phyloP scores from a whole-genome alignment of 1,139 yeast genomes.

The Taiozyma sp. region DNA sequence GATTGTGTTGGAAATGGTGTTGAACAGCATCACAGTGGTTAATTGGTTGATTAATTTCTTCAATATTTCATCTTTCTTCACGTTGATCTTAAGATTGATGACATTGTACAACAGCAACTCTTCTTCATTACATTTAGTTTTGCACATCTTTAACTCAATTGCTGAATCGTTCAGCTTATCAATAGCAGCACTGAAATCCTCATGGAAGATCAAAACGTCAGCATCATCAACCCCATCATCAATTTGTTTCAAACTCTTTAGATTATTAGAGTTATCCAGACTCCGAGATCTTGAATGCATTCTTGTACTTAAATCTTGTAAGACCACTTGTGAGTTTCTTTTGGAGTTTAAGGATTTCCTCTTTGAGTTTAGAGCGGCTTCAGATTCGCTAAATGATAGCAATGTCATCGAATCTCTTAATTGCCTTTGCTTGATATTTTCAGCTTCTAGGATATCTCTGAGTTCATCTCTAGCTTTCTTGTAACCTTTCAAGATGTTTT shows the following conservation, averaged over 20 bases:
- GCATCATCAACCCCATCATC: slow-evolving; percentile 65
- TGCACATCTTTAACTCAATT: slow-evolving; percentile 17
- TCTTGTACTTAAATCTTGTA: slow-evolving; percentile 49
- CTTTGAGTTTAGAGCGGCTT: slow-evolving; percentile 10
- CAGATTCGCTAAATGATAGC: slow-evolving; percentile 32
- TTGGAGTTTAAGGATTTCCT: slow-evolving; percentile 11
- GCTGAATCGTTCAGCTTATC: slow-evolving; percentile 44
- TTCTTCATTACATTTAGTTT: slow-evolving; percentile 29
- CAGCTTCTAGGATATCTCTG: slow-evolving; percentile 37
- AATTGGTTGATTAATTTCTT: slow-evolving; percentile 29
- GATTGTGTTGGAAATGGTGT: slow-evolving; percentile 22
- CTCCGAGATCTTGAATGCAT: slow-evolving; percentile 54
- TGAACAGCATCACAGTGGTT: slow-evolving; percentile 8
- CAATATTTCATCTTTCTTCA: slow-evolving; percentile 33
- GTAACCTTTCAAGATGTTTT: slow-evolving; percentile 52
- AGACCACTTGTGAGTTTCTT: slow-evolving; percentile 26
- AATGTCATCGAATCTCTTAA: slow-evolving; percentile 42
- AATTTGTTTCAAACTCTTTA: slow-evolving; percentile 40
- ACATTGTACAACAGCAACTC: slow-evolving; percentile 37
- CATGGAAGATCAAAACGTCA: slow-evolving; percentile 62
- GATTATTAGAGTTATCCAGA: slow-evolving; percentile 37
- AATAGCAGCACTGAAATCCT: slow-evolving; percentile 51
- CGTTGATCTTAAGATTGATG: slow-evolving; percentile 35
- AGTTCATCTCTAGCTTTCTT: slow-evolving; percentile 64
- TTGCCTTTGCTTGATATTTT: slow-evolving; percentile 40